Conservation (phyloP, 208 protist species). For the Tetramitus jugosus region DNA sequence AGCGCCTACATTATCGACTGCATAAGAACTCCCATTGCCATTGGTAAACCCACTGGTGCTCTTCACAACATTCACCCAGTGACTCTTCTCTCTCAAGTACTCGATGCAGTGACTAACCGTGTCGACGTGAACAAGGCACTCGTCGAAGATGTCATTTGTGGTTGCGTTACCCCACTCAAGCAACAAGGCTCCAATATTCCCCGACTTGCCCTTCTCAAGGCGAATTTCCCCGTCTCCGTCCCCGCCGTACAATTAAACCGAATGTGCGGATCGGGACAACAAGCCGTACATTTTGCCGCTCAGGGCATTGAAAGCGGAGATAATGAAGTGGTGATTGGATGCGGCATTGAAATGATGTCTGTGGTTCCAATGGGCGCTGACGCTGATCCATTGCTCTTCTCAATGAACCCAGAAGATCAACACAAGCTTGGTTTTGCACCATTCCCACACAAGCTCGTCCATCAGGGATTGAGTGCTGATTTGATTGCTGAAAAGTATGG, state of each 20-base stretch:
- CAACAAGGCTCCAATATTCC: slow-evolving; percentile 36
- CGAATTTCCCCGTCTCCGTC: slow-evolving; percentile 37
- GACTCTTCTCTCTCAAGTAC: not conserved
- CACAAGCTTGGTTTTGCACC: not conserved
- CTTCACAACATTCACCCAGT: slow-evolving; percentile 5
- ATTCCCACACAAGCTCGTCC: slow-evolving; percentile 16
- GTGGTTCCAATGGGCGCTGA: slow-evolving; percentile 41
- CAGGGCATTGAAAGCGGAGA: slow-evolving; percentile 41
- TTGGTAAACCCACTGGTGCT: not conserved
- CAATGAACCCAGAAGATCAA: not conserved
- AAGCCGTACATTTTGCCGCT: slow-evolving; percentile 44
- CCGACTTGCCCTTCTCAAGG: slow-evolving; percentile 37
- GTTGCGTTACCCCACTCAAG: slow-evolving; percentile 10
- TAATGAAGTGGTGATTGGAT: slow-evolving; percentile 39
- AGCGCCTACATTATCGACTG: too few species aligned
- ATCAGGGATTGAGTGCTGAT: slow-evolving; percentile 44
- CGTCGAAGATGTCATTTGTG: slow-evolving; percentile 22
- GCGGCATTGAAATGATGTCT: slow-evolving; percentile 46
- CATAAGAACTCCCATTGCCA: too few species aligned
- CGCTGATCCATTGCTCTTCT: slow-evolving; percentile 29
- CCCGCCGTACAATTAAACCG: slow-evolving; percentile 47
- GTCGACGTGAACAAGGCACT: not conserved
- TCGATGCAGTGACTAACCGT: not conserved
- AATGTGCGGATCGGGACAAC: slow-evolving; percentile 46
- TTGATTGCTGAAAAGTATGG: slow-evolving; percentile 50